These are phyloP conservation scores for Phytophthora multivora DNA, from an alignment of 352 stramenopile species.

Conservation along the genomic window DNA sequence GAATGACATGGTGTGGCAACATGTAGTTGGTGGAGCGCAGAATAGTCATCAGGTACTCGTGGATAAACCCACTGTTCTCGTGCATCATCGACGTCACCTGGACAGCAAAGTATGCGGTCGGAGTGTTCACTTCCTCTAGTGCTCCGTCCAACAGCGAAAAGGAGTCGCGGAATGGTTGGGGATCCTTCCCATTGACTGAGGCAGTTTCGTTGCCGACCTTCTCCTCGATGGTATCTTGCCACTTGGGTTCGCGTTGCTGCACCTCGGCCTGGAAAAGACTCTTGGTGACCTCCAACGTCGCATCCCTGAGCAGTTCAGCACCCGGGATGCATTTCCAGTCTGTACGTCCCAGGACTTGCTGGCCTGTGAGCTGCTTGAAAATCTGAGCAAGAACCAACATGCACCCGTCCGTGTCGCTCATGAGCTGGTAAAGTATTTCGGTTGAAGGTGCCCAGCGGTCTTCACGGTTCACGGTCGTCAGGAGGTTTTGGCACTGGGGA, in stretches of 20 bases:
- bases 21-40: slow-evolving; percentile 71
- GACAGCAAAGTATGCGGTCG: slow-evolving; percentile 51
- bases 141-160: slow-evolving; percentile 41
- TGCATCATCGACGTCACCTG: slow-evolving; percentile 63
- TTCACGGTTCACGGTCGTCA: slow-evolving; percentile 50
- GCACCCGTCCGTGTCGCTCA: slow-evolving; percentile 41
- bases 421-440: slow-evolving; percentile 38
- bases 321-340: slow-evolving; percentile 76
- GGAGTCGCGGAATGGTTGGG: slow-evolving; percentile 40
- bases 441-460: slow-evolving; percentile 45
- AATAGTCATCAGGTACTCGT: slow-evolving; percentile 65
- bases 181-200: slow-evolving; percentile 35
- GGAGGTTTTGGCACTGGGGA: slow-evolving; percentile 52
- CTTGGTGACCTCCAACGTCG: slow-evolving; percentile 47
- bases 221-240: slow-evolving; percentile 38
- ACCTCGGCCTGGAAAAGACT: slow-evolving; percentile 51
- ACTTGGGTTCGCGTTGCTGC: slow-evolving; percentile 41
- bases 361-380: slow-evolving; percentile 56
- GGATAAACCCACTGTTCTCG: slow-evolving; percentile 51
- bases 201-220: slow-evolving; percentile 19
- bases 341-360: slow-evolving; percentile 46
- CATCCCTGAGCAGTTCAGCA: slow-evolving; percentile 44
- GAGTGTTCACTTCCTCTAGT: slow-evolving; percentile 34
- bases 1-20: slow-evolving; percentile 68
- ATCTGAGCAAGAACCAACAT: slow-evolving; percentile 59